These are phyloP conservation scores for Albizia julibrissin DNA, from an alignment of 306 rosid genomes.

Conservation along the genomic window DNA sequence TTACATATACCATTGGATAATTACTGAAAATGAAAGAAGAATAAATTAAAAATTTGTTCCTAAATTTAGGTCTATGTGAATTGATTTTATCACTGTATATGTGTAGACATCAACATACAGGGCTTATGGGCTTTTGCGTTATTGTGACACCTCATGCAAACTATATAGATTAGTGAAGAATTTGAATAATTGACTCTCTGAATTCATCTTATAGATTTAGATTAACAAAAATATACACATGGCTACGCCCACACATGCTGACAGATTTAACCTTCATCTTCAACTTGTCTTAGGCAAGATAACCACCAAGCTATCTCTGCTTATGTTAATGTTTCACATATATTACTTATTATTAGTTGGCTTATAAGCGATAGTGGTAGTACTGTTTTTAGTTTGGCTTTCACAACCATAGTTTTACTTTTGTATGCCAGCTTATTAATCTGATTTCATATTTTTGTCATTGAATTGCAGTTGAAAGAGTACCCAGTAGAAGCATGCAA, in stretches of 20 bases:
- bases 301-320: neutral
- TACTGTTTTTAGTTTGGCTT: neutral
- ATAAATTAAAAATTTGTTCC: neutral
- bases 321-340: neutral
- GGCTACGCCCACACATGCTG: neutral
- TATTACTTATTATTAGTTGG: neutral
- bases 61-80: neutral
- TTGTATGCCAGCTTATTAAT: conserved; percentile 21
- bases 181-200: neutral
- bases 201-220: neutral
- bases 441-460: conserved; percentile 29
- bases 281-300: neutral
- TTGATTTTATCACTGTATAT: neutral
- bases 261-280: neutral
- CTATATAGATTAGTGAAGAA: neutral
- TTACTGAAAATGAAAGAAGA: neutral
- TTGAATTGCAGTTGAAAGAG: conserved; percentile 75
- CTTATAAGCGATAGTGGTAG: neutral
- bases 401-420: neutral
- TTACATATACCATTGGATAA: neutral
- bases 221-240: neutral
- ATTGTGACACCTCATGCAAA: neutral
- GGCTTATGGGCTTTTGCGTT: neutral
- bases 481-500: conserved; percentile 94
- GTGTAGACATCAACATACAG: neutral